Conservation (phyloP, 73 alveolate genomes). For the Paramecium caudatum region DNA sequence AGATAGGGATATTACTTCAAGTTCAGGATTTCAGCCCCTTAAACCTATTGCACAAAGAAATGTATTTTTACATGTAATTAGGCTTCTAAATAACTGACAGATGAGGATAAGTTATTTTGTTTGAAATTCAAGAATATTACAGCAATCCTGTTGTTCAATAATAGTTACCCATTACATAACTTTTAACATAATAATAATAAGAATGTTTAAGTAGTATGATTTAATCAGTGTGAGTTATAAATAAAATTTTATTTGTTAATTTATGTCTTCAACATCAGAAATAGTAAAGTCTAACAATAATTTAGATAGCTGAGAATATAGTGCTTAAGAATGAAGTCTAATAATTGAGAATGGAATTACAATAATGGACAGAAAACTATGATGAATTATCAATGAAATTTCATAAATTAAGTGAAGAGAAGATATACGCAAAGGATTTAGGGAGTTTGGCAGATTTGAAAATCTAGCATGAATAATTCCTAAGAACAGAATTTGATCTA, state of each 20-base stretch:
- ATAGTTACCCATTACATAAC: constrained; percentile 6
- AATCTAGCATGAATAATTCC: not conserved
- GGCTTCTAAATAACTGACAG: not conserved
- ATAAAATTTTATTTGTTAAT: too few species aligned
- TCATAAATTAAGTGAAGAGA: not conserved
- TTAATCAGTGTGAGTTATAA: constrained; percentile 39
- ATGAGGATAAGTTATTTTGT: constrained; percentile 29
- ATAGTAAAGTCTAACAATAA: too few species aligned
- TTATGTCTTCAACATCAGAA: too few species aligned
- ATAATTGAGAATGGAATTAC: not conserved
- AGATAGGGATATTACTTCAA: constrained; percentile 44
- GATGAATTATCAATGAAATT: not conserved
- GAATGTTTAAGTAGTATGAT: constrained; percentile 10
- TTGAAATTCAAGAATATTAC: constrained; percentile 15
- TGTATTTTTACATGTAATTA: not conserved
- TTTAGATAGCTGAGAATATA: not conserved
- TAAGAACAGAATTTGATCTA: not conserved
- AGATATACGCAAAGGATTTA: constrained; percentile 1
- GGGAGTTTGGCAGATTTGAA: not conserved
- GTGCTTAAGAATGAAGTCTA: not conserved
- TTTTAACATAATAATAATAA: constrained; percentile 13
- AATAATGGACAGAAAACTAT: not conserved
- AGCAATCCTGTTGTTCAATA: constrained; percentile 21
- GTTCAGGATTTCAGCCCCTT: constrained; percentile 43
- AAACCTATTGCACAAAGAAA: constrained; percentile 22